Conservation (phyloP, 192 early-diverging fungal species). For the Gigaspora rosea region DNA sequence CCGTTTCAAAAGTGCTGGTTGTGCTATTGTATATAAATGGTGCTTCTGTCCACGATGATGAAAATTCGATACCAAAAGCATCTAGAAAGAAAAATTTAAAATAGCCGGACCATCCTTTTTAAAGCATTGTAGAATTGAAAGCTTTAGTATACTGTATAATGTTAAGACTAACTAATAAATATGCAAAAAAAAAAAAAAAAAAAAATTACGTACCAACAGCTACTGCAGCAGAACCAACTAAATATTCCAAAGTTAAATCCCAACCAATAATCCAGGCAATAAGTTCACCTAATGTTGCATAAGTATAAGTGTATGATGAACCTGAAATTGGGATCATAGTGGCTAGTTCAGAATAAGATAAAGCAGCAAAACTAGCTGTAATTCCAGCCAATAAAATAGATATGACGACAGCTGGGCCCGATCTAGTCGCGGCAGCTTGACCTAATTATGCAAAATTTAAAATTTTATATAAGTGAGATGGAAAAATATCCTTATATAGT, state of each 20-base stretch:
- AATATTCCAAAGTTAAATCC: constrained; percentile 88
- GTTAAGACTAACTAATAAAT: not conserved
- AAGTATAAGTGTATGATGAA: constrained; percentile 85
- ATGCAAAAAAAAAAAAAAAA: too few relatives aligned
- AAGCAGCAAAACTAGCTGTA: constrained; percentile 69
- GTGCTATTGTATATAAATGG: constrained; percentile 39
- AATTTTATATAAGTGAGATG: not conserved
- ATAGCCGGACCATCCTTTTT: constrained; percentile 80
- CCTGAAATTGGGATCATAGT: constrained; percentile 86
- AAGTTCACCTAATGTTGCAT: constrained; percentile 85
- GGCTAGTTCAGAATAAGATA: constrained; percentile 87
- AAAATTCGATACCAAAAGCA: constrained; percentile 56
- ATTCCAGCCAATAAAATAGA: constrained; percentile 81
- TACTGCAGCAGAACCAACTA: constrained; percentile 82
- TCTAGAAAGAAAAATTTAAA: constrained; percentile 69
- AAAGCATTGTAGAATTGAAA: not conserved
- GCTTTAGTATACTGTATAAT: not conserved
- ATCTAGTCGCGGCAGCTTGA: constrained; percentile 71
- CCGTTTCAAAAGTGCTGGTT: not conserved
- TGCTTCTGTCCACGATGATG: constrained; percentile 60
- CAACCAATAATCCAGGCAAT: constrained; percentile 91
- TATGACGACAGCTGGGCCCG: constrained; percentile 82
- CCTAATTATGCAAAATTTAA: constrained; percentile 37
- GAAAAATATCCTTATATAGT: not conserved
- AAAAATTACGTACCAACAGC: constrained; percentile 45